A percentile compares a stretch with the other conserved stretches of the same genome.
Evolutionary conservation across 2,329 filamentous ascomycete species (phyloP).

Genomic region (Coniosporium tulheliwenetii): DNA sequence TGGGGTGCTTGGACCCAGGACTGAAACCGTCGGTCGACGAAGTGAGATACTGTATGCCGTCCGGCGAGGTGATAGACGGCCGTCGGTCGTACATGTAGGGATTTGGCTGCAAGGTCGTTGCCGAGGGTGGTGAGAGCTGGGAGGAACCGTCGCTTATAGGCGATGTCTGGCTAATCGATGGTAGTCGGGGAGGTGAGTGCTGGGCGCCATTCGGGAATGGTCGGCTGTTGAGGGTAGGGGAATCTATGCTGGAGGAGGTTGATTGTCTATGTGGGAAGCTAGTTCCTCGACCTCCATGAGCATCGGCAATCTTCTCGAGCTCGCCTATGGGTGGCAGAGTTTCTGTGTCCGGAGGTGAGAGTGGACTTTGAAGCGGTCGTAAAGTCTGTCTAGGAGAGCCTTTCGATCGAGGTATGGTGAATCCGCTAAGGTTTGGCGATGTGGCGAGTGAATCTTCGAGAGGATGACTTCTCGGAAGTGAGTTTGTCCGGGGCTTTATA

Average conservation of each 20-base stretch:
- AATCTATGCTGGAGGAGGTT: constrained; percentile 10
- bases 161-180: neutral
- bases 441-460: neutral
- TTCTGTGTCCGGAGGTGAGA: constrained; percentile 7
- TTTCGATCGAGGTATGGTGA: neutral
- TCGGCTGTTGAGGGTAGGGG: constrained; percentile 10
- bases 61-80: too few relatives aligned
- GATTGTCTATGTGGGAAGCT: constrained; percentile 11
- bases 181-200: constrained; percentile 8
- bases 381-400: neutral
- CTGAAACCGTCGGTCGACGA: constrained; percentile 19
- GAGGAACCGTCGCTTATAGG: too few relatives aligned
- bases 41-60: neutral
- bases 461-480: neutral
- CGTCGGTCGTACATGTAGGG: too few relatives aligned
- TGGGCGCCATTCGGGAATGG: constrained; percentile 10
- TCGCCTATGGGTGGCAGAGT: constrained; percentile 16
- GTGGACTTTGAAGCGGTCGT: constrained; percentile 1
- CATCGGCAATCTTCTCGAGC: constrained; percentile 12
- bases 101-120: too few relatives aligned
- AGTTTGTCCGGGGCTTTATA: too few relatives aligned
- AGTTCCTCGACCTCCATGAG: constrained; percentile 7
- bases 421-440: neutral
- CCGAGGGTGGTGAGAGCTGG: too few relatives aligned
- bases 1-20: constrained; percentile 15